These are phyloP conservation scores for Tanacetum coccineum DNA, from an alignment of 129 eudicot genomes.

Conservation along the genomic window DNA sequence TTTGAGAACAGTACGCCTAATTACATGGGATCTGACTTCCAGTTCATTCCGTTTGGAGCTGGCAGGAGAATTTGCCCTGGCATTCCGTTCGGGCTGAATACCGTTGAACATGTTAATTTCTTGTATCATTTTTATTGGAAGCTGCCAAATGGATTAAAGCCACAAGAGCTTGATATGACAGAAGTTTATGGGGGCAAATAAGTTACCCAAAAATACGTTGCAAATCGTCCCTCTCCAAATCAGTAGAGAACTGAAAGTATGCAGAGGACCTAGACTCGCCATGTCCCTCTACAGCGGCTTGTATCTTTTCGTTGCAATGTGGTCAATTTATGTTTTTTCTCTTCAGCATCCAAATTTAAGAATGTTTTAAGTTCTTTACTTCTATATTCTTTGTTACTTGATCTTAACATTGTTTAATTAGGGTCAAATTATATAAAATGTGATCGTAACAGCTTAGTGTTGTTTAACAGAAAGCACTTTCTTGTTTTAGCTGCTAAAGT, in stretches of 20 bases:
- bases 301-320: neutral
- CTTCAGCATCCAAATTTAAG: no score
- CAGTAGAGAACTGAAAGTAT: neutral
- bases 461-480: no score
- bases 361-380: neutral
- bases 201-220: neutral
- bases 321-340: no score
- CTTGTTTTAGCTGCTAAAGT: no score
- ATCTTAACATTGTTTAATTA: neutral
- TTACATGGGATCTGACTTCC: conserved; percentile 4
- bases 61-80: conserved; percentile 6
- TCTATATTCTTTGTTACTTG: no score
- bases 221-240: neutral
- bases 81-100: neutral
- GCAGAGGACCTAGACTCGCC: neutral
- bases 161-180: conserved; percentile 1
- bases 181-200: neutral
- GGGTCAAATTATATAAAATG: neutral
- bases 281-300: neutral
- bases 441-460: no score
- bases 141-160: conserved; percentile 11
- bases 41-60: conserved; percentile 8
- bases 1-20: neutral
- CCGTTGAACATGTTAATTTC: conserved; percentile 7
- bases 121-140: conserved; percentile 10